A percentile compares a stretch with the other conserved stretches of the same genome.
phyloP scores from a whole-genome alignment of 192 early-diverging fungal genomes.

The Umbelopsis ramanniana region DNA sequence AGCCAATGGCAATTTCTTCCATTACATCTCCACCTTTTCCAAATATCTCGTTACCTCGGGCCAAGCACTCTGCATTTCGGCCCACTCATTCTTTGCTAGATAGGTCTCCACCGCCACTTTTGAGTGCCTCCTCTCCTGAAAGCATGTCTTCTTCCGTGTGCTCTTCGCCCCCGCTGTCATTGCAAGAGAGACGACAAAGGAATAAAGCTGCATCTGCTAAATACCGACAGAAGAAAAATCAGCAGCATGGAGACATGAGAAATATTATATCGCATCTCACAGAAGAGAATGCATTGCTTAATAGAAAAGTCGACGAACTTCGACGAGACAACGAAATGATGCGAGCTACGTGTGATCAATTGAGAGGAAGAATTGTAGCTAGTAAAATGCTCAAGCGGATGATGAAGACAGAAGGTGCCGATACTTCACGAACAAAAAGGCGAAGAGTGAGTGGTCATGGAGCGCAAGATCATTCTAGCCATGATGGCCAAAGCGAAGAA shows the following conservation, averaged over 20 bases:
- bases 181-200: conserved; percentile 55
- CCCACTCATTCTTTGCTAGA: neutral
- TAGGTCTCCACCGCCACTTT: neutral
- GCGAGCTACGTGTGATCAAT: conserved; percentile 49
- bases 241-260: conserved; percentile 61
- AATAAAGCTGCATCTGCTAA: conserved; percentile 68
- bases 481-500: neutral
- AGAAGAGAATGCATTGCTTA: conserved; percentile 53
- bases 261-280: conserved; percentile 43
- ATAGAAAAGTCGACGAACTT: conserved; percentile 51
- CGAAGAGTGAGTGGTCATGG: neutral
- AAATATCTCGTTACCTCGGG: neutral
- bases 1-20: conserved; percentile 43
- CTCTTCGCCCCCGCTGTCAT: conserved; percentile 41
- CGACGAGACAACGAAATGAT: conserved; percentile 52
- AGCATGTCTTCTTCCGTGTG: neutral
- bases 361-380: conserved; percentile 56
- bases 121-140: conserved; percentile 1
- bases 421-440: conserved; percentile 6
- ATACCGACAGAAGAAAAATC: conserved; percentile 63
- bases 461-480: neutral
- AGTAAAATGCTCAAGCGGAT: conserved; percentile 55
- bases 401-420: conserved; percentile 3
- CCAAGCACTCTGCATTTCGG: conserved; percentile 1
- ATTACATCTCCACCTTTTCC: conserved; percentile 31